Evolutionary conservation across 139 green algal species (phyloP), one percentile per base, ranked within the genome.

Genomic region (Eudorina sp.): DNA sequence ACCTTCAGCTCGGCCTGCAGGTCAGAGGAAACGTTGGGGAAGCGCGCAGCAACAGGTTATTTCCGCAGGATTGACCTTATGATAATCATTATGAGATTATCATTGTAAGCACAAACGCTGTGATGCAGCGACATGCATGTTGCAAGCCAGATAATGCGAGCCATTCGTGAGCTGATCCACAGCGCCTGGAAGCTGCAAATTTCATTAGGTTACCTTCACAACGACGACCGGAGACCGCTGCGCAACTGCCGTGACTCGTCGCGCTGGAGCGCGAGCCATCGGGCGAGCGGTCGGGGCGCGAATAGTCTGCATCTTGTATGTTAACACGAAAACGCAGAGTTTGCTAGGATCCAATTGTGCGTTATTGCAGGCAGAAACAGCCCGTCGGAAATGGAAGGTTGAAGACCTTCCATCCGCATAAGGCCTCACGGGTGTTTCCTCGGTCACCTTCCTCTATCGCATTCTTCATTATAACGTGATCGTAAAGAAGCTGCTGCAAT

Each of bases 1-100:
- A 92, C 90, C 68, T 90, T 94, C 73, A 95, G 70, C 51, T 85
- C 85, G 31, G 88, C 90, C 68, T 90, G 76, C 29, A 23, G 51
- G 36, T 77, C 21, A 31, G 51, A 19, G 46, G 11, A 43, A 5
- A 36, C 41, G 31, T 27, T 27, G 34, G 78, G 23, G 4, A 25
- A 66, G 23, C 7, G 4, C 27, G 29, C 29, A 66, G 23, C 27
- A 66, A 11, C 55, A 66, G 55, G 29, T 23, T 4, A 25, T 11
- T 25, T 25, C 55, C 55, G n/a, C n/a, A n/a, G n/a, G n/a, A n/a
- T n/a, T n/a, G n/a, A n/a, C n/a, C n/a, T n/a, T n/a, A n/a, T n/a
- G n/a, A n/a, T n/a, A n/a, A 66, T 34, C 7, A 66, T 11, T 66
- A 66, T 34, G 7, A 66, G 55, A 5, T 25, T 34, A 66, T 3